Percentiles rank a stretch among this genome's conserved stretches.
phyloP scores from a whole-genome alignment of 1,139 yeast species.

The Geotrichum siamense region DNA sequence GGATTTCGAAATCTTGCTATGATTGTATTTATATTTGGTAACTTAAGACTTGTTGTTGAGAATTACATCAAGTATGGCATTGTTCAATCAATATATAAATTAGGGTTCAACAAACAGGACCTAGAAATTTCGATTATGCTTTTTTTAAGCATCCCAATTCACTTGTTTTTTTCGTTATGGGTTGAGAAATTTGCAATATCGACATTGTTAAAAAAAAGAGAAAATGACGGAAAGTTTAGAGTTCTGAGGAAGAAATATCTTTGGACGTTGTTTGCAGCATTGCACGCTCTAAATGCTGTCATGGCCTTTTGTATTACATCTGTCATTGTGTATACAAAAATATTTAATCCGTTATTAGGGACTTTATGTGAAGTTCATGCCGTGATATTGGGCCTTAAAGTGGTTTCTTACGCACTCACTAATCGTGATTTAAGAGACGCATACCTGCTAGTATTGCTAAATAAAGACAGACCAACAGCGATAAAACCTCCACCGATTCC shows the following conservation, averaged over 20 bases:
- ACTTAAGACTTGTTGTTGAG: slow-evolving; percentile 36
- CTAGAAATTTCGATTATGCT: slow-evolving; percentile 26
- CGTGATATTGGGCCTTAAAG: slow-evolving; percentile 37
- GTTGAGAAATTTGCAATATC: slow-evolving; percentile 32
- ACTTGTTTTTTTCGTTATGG: slow-evolving; percentile 34
- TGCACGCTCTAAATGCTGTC: slow-evolving; percentile 34
- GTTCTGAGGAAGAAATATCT: slow-evolving; percentile 24
- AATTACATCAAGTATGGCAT: slow-evolving; percentile 37
- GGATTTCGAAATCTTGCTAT: slow-evolving; percentile 39
- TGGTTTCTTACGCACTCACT: slow-evolving; percentile 40
- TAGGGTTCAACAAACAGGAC: slow-evolving; percentile 34
- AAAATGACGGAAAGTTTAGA: background rate
- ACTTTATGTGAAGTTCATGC: slow-evolving; percentile 39
- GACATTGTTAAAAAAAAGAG: slow-evolving; percentile 6
- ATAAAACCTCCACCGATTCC: slow-evolving; percentile 27
- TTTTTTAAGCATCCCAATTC: slow-evolving; percentile 33
- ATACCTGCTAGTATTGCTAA: slow-evolving; percentile 17
- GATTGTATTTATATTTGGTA: slow-evolving; percentile 36
- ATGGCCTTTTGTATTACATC: slow-evolving; percentile 32
- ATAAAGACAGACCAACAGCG: slow-evolving; percentile 9
- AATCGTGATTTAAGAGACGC: slow-evolving; percentile 40
- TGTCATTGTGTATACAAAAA: slow-evolving; percentile 31
- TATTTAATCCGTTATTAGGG: slow-evolving; percentile 41
- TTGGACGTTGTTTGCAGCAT: slow-evolving; percentile 32
- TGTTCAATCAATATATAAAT: slow-evolving; percentile 29